Percentiles rank a stretch among this genome's conserved stretches.
Conservation (phyloP, 2,329 filamentous ascomycete genomes). For the Ceratocystis harringtonii region DNA sequence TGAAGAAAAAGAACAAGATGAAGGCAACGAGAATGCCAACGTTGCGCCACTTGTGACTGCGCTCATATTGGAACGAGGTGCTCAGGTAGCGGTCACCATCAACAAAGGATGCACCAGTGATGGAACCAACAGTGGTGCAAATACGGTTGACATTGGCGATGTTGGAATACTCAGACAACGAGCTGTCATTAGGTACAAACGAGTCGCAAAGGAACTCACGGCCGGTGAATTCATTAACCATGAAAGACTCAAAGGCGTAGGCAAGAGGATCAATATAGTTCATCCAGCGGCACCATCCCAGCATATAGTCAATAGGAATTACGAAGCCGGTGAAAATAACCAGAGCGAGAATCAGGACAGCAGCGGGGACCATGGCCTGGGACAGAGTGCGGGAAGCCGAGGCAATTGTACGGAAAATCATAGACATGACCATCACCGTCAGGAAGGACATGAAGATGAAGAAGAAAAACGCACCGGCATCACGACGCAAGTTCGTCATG, state of each 20-base stretch:
- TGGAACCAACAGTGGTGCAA: conserved; percentile 45
- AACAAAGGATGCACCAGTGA: conserved; percentile 37
- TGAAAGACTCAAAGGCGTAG: conserved; percentile 66
- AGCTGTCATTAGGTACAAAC: conserved; percentile 30
- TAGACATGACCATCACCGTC: conserved; percentile 65
- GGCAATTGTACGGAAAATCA: conserved; percentile 73
- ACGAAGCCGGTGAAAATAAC: conserved; percentile 59
- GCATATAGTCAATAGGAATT: conserved; percentile 53
- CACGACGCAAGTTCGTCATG: conserved; percentile 64
- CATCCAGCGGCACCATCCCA: conserved; percentile 69
- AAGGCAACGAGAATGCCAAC: conserved; percentile 54
- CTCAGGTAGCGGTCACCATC: conserved; percentile 43
- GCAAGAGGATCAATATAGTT: conserved; percentile 66
- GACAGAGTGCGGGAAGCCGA: conserved; percentile 56
- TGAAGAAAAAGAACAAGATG: conserved; percentile 42
- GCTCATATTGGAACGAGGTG: conserved; percentile 40
- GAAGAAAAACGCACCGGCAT: conserved; percentile 68
- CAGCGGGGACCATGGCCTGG: conserved; percentile 46
- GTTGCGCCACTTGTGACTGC: conserved; percentile 52
- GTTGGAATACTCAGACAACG: conserved; percentile 27
- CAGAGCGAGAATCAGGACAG: conserved; percentile 47
- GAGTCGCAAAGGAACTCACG: conserved; percentile 41
- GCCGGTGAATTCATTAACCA: conserved; percentile 67
- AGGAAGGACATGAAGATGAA: conserved; percentile 64
- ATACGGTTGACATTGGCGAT: conserved; percentile 30